These are phyloP conservation scores for Alternaria sp. DNA, from an alignment of 2,329 filamentous ascomycete genomes.

Conservation along the genomic window DNA sequence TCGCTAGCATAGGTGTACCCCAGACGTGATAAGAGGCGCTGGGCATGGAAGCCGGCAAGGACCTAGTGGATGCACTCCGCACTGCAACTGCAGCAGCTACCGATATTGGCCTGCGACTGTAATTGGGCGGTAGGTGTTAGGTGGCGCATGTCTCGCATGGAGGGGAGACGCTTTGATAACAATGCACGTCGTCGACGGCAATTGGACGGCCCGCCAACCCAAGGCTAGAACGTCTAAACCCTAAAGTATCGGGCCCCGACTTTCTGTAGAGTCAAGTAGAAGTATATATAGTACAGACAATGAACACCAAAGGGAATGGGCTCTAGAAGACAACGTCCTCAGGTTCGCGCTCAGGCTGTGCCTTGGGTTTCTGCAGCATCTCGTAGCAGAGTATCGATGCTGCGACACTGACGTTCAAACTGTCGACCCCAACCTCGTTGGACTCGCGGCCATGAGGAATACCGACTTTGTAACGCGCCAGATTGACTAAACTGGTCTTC, in stretches of 20 bases:
- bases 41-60: constrained; percentile 12
- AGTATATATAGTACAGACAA: constrained; percentile 12
- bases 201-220: constrained; percentile 2
- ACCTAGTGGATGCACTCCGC: constrained; percentile 17
- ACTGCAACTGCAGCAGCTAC: constrained; percentile 15
- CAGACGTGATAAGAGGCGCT: constrained; percentile 11
- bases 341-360: constrained; percentile 12
- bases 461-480: constrained; percentile 69
- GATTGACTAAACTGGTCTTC: constrained; percentile 50
- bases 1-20: background rate
- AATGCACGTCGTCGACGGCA: background rate
- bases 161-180: constrained; percentile 16
- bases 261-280: background rate
- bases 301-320: background rate
- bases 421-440: constrained; percentile 73
- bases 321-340: constrained; percentile 36
- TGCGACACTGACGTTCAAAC: constrained; percentile 92
- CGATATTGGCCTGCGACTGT: constrained; percentile 3
- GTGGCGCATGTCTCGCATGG: constrained; percentile 15
- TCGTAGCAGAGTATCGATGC: constrained; percentile 77
- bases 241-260: background rate
- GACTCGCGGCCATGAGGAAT: constrained; percentile 64
- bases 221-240: constrained; percentile 11
- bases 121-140: constrained; percentile 5
- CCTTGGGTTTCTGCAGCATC: constrained; percentile 63